These are phyloP conservation scores for Sugiyamaella xylanicola DNA, from an alignment of 1,139 yeast species.

Conservation along the genomic window DNA sequence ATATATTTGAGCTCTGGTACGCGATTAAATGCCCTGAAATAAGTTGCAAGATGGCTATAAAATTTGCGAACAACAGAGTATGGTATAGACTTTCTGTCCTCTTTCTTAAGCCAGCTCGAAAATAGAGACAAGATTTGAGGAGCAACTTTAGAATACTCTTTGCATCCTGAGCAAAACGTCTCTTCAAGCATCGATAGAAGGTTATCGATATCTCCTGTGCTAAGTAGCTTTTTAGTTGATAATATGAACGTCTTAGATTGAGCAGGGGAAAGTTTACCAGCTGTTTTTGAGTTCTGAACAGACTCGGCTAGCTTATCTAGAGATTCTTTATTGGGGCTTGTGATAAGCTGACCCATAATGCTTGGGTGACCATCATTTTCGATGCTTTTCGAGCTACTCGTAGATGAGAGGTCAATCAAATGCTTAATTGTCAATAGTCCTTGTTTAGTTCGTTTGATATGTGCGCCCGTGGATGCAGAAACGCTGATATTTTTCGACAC, in stretches of 20 bases:
- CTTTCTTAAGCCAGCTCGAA: slow-evolving; percentile 12
- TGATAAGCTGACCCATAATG: background rate
- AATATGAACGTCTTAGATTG: slow-evolving; percentile 2
- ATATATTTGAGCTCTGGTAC: slow-evolving; percentile 10
- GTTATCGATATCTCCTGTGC: slow-evolving; percentile 1
- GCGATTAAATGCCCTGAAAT: slow-evolving; percentile 1
- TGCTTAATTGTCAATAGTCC: slow-evolving; percentile 12
- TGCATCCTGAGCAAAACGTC: background rate
- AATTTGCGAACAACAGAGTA: background rate
- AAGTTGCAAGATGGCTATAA: background rate
- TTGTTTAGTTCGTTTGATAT: slow-evolving; percentile 5
- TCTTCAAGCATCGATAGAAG: background rate
- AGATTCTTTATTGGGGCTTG: background rate
- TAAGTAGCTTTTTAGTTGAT: slow-evolving; percentile 4
- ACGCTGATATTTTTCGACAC: background rate
- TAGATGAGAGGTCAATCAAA: slow-evolving; percentile 5
- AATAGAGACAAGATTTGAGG: slow-evolving; percentile 7
- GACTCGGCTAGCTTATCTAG: slow-evolving; percentile 4
- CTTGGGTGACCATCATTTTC: background rate
- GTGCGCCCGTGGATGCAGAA: background rate
- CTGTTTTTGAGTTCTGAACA: slow-evolving; percentile 2
- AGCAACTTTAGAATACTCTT: background rate
- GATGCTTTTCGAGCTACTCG: background rate
- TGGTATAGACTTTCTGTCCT: background rate
- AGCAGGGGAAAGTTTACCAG: background rate